Conservation (phyloP, 768 basidiomycete species). For the Pisolithus tinctorius region DNA sequence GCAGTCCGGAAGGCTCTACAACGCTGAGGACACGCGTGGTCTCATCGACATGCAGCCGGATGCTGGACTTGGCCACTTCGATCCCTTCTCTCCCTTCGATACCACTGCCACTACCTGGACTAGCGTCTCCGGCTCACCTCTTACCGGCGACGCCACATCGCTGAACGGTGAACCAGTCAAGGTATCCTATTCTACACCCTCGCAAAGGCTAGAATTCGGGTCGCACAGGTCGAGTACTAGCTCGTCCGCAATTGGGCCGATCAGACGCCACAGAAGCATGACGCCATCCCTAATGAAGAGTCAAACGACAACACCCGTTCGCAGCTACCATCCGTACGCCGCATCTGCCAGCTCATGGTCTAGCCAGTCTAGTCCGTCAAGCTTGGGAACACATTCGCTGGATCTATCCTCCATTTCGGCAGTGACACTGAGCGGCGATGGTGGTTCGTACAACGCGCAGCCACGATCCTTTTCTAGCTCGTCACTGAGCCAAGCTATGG, state of each 20-base stretch:
- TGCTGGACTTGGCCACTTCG: slow-evolving; percentile 14
- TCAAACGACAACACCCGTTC: slow-evolving; percentile 36
- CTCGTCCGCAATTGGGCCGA: slow-evolving; percentile 45
- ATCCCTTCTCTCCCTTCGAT: slow-evolving; percentile 18
- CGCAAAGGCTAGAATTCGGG: slow-evolving; percentile 62
- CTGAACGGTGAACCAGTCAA: slow-evolving; percentile 42
- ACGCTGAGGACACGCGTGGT: slow-evolving; percentile 12
- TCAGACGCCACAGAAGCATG: slow-evolving; percentile 68
- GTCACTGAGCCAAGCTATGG: slow-evolving; percentile 4
- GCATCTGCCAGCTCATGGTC: slow-evolving; percentile 23
- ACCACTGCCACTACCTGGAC: slow-evolving; percentile 21
- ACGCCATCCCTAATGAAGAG: slow-evolving; percentile 58
- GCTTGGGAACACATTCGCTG: slow-evolving; percentile 20
- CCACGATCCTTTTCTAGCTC: slow-evolving; percentile 17
- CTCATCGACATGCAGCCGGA: slow-evolving; percentile 13
- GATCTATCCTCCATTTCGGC: slow-evolving; percentile 20
- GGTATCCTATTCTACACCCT: slow-evolving; percentile 47
- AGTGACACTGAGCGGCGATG: slow-evolving; percentile 9
- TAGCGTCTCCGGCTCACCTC: slow-evolving; percentile 10
- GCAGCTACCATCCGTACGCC: slow-evolving; percentile 57
- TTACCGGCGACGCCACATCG: slow-evolving; percentile 16
- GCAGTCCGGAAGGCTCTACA: slow-evolving; percentile 21
- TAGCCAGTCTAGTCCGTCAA: slow-evolving; percentile 24
- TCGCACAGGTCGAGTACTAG: slow-evolving; percentile 19
- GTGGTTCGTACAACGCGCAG: slow-evolving; percentile 6